phyloP scores from a whole-genome alignment of 805 yeast genomes.

The Lachancea dasiensis region DNA sequence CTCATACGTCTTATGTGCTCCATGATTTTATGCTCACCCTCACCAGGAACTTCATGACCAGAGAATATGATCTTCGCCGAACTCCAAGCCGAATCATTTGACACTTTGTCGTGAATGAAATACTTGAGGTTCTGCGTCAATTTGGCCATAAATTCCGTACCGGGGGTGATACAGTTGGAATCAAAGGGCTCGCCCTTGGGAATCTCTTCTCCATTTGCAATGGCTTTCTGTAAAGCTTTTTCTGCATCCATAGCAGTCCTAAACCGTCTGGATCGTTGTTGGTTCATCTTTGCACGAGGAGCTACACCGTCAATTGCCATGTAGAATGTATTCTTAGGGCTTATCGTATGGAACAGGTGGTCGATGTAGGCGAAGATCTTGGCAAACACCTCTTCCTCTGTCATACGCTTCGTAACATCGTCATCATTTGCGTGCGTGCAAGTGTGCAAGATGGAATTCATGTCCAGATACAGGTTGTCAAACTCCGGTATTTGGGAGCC shows the following conservation, averaged over 20 bases:
- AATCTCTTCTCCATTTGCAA: constrained; percentile 61
- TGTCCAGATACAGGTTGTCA: constrained; percentile 90
- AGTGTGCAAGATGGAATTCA: constrained; percentile 93
- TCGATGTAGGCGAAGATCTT: constrained; percentile 94
- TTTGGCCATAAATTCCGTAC: constrained; percentile 93
- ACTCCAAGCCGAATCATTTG: constrained; percentile 85
- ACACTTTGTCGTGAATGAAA: constrained; percentile 80
- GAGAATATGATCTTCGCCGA: constrained; percentile 68
- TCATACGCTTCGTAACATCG: constrained; percentile 54
- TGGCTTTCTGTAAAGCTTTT: constrained; percentile 65
- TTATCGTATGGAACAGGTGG: constrained; percentile 80
- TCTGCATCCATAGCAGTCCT: constrained; percentile 93
- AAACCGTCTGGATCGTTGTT: constrained; percentile 93
- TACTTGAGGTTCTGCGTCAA: constrained; percentile 76
- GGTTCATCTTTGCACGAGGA: constrained; percentile 97
- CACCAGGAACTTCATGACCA: constrained; percentile 97
- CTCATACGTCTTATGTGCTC: constrained; percentile 76
- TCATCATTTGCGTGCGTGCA: constrained; percentile 86
- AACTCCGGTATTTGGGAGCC: constrained; percentile 84
- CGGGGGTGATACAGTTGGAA: constrained; percentile 91
- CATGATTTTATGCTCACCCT: constrained; percentile 98
- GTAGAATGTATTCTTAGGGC: constrained; percentile 79
- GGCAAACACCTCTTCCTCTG: constrained; percentile 88
- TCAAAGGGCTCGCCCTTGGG: constrained; percentile 83
- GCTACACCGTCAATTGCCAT: constrained; percentile 99